Evolutionary conservation across 371 early-diverging fungal species (phyloP).

Genomic region (Mortierella sp.): DNA sequence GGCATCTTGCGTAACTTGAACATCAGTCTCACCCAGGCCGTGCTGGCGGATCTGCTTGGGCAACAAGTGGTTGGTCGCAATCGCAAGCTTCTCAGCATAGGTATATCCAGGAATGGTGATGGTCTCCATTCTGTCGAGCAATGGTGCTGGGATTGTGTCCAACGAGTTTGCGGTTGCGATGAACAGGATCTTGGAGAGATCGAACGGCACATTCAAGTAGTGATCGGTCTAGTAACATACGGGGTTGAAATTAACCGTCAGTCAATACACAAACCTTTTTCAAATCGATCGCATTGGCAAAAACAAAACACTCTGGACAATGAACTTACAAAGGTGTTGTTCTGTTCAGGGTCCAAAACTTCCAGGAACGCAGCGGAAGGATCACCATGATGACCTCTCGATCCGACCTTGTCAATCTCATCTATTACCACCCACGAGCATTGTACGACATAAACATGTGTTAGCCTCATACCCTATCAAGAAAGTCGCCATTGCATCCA

Average conservation of each 20-base stretch:
- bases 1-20: slow-evolving; percentile 69
- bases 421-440: slow-evolving; percentile 59
- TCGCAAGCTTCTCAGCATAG: slow-evolving; percentile 79
- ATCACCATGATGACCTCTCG: slow-evolving; percentile 79
- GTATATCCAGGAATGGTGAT: slow-evolving; percentile 89
- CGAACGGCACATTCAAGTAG: slow-evolving; percentile 87
- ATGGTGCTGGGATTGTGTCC: slow-evolving; percentile 84
- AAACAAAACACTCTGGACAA: not conserved
- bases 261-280: not conserved
- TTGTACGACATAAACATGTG: not conserved
- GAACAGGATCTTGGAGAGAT: slow-evolving; percentile 87
- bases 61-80: slow-evolving; percentile 54
- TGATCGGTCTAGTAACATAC: slow-evolving; percentile 72
- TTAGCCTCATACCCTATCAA: no score
- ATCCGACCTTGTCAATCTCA: slow-evolving; percentile 89
- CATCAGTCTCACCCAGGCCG: slow-evolving; percentile 67
- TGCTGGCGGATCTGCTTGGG: slow-evolving; percentile 82
- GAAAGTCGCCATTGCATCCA: not conserved
- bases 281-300: not conserved
- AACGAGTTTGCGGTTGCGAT: slow-evolving; percentile 90
- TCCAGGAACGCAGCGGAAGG: slow-evolving; percentile 90
- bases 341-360: slow-evolving; percentile 93
- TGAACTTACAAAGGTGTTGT: slow-evolving; percentile 67
- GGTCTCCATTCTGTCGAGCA: slow-evolving; percentile 92
- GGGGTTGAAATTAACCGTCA: not conserved